A percentile compares a stretch with the other conserved stretches of the same genome.
Evolutionary conservation across 192 early-diverging fungal genomes (phyloP).

Genomic region (Glomus cerebriforme): DNA sequence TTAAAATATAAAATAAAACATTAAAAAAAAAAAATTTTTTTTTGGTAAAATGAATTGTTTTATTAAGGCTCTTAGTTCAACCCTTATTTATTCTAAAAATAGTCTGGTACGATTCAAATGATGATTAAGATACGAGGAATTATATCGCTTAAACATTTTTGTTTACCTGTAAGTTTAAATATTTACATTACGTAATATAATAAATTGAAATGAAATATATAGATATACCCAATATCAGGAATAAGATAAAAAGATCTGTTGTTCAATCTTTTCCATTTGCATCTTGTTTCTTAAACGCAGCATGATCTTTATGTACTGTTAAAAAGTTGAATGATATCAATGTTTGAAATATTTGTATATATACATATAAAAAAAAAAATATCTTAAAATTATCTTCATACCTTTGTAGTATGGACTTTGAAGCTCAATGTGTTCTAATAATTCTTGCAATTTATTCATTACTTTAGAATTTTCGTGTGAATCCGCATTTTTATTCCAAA

Average conservation of each 20-base stretch:
- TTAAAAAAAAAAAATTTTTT: too few relatives aligned
- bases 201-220: not conserved
- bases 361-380: too few relatives aligned
- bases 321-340: not conserved
- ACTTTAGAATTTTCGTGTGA: slow-evolving; percentile 41
- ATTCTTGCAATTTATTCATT: slow-evolving; percentile 43
- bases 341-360: not conserved
- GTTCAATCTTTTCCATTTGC: not conserved
- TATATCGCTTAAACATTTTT: not conserved
- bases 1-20: too few relatives aligned
- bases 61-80: too few relatives aligned
- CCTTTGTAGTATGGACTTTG: slow-evolving; percentile 53
- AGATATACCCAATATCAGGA: not conserved
- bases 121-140: too few relatives aligned
- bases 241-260: not conserved
- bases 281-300: slow-evolving; percentile 16
- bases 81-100: too few relatives aligned
- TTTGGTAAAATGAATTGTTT: too few relatives aligned
- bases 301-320: slow-evolving; percentile 26
- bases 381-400: slow-evolving; percentile 9
- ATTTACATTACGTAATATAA: not conserved
- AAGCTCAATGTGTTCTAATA: slow-evolving; percentile 40
- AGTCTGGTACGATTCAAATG: too few relatives aligned
- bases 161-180: not conserved
- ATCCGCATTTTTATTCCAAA: slow-evolving; percentile 51